Base-by-base conservation (phyloP, 2,329 filamentous ascomycete species). In the Malbranchea cinnamomea region DNA sequence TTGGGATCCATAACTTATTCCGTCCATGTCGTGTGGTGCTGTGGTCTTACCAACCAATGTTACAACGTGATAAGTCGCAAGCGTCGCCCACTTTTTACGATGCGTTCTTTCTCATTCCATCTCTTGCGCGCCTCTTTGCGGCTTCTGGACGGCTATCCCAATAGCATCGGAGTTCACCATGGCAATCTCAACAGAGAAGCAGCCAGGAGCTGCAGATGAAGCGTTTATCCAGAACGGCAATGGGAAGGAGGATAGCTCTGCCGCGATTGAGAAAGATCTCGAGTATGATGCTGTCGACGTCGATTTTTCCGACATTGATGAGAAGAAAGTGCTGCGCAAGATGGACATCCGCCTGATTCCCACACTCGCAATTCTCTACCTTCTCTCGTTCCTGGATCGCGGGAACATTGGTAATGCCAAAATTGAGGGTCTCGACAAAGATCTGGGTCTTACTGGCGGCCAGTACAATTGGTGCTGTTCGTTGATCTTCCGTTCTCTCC, bases 301-400 rank as follows among this genome's bases (percentile, higher is more conserved):
- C 5, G 36, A 39, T 6, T 56, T 56, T 25, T 48, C 48, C 12
- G 49, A 55, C 36, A 44, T 57, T 4, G 49, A 56, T 31, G 52
- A 54, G 32, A 56, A 54, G 37, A 49, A 48, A 25, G 49, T 57
- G 10, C 41, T 59, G 26, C 47, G 54, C 40, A 58, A 56, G 35
- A 56, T 57, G 50, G 54, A 58, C 30, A 28, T 52, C 17, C 48
- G 48, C 3, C 32, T 57, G 8, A 53, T 58, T 17, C 53, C 54
- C 11, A 52, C 53, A 44, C 43, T 58, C 3, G 49, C 54, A 0
- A 25, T 57, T 0, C 44, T 58, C 2, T 59, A 58, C 28, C 41
- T 58, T 1, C 39, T 58, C 2, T 48, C 45, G 4, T 57, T 46
- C 30, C 33, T 47, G 9, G 44, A 47, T 35, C 39, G 44, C 22